Percentiles rank a stretch among this genome's conserved stretches.
phyloP scores from a whole-genome alignment of 1,284 basidiomycete genomes.

The Melampsora larici-populina region DNA sequence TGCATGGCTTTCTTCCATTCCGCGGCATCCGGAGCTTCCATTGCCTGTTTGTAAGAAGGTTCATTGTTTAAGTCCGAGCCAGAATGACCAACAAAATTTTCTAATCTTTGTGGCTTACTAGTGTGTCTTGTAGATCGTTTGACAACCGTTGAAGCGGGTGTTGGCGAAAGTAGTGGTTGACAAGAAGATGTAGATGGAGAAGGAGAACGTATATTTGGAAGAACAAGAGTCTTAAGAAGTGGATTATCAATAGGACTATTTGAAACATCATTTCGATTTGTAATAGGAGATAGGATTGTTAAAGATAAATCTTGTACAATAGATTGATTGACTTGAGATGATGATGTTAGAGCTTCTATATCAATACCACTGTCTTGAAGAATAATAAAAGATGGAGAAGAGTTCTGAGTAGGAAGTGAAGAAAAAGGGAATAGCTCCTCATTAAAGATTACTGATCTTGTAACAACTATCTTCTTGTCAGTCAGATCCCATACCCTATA shows the following conservation, averaged over 20 bases:
- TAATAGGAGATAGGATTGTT: too few relatives aligned
- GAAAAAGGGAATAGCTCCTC: background rate
- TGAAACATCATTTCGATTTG: too few relatives aligned
- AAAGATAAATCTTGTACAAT: too few relatives aligned
- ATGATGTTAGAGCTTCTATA: too few relatives aligned
- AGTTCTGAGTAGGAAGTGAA: background rate
- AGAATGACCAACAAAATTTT: background rate
- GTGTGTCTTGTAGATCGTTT: background rate
- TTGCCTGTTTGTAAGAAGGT: background rate
- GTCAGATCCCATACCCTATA: background rate
- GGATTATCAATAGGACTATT: too few relatives aligned
- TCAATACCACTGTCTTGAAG: background rate
- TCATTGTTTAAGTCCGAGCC: background rate
- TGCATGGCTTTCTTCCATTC: slow-evolving; percentile 13
- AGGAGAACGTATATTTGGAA: too few relatives aligned
- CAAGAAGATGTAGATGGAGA: background rate
- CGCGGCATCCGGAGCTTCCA: background rate
- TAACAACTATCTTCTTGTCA: background rate
- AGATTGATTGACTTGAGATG: too few relatives aligned
- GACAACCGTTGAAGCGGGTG: too few relatives aligned
- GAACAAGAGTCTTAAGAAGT: too few relatives aligned
- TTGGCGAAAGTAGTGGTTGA: too few relatives aligned
- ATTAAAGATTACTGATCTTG: too few relatives aligned
- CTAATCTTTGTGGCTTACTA: background rate
- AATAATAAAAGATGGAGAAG: background rate